Conservation (phyloP, 2,329 filamentous ascomycete genomes). For the Colletotrichum costaricense region DNA sequence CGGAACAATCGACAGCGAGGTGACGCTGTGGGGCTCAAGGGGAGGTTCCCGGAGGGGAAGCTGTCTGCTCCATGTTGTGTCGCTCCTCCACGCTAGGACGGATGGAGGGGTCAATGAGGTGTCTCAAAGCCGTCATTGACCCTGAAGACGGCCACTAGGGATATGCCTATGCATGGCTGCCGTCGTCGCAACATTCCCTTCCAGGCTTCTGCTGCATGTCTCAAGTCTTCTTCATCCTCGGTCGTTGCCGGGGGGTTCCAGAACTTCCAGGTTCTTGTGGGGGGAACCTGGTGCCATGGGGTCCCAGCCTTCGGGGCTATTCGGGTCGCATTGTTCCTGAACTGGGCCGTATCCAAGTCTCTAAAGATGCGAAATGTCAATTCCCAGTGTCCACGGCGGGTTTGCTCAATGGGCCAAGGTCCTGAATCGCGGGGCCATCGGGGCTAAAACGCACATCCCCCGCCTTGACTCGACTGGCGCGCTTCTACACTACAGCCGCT, state of each 20-base stretch:
- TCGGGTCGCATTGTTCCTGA: constrained; percentile 31
- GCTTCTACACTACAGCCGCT: constrained; percentile 18
- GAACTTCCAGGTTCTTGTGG: constrained; percentile 3
- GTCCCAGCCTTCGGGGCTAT: constrained; percentile 18
- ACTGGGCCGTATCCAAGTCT: not conserved
- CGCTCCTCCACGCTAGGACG: constrained; percentile 3
- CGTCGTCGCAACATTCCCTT: too few species aligned
- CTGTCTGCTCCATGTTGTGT: not conserved
- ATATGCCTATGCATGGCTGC: not conserved
- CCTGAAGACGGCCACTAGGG: constrained; percentile 29
- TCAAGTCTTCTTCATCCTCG: constrained; percentile 25
- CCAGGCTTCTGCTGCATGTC: constrained; percentile 15
- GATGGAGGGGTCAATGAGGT: constrained; percentile 9
- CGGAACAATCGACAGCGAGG: constrained; percentile 33
- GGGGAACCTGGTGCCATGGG: constrained; percentile 19
- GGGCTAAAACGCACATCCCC: constrained; percentile 15
- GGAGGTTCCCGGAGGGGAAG: not conserved
- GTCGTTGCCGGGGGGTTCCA: constrained; percentile 16
- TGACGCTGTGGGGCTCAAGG: constrained; percentile 26
- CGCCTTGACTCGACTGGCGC: constrained; percentile 34
- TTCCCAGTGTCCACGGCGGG: constrained; percentile 1
- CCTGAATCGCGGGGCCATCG: constrained; percentile 33
- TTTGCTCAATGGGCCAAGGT: not conserved
- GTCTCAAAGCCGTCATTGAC: constrained; percentile 23
- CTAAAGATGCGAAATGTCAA: constrained; percentile 15